Conservation (phyloP, 805 yeast species). For the Monosporozyma solicola region DNA sequence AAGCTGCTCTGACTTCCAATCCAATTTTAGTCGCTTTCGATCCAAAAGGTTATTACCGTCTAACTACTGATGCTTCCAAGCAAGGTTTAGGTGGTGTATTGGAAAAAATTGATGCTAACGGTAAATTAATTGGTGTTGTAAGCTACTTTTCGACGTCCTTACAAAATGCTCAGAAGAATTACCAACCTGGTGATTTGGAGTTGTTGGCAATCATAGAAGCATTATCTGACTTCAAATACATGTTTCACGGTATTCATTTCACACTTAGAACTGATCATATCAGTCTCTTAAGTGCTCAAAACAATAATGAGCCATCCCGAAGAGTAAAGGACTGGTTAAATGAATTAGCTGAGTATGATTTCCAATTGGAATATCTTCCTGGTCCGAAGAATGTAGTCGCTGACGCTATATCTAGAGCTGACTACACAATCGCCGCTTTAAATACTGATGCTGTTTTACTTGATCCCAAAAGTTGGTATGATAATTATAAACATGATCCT, state of each 20-base stretch:
- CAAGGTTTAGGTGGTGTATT: too few relatives aligned
- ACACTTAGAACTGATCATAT: constrained; percentile 9
- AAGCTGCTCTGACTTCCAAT: too few relatives aligned
- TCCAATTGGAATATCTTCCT: constrained; percentile 6
- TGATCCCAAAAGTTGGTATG: too few relatives aligned
- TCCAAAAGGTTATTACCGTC: too few relatives aligned
- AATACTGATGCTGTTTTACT: not conserved
- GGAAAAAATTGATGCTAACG: too few relatives aligned
- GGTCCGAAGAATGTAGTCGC: constrained; percentile 11
- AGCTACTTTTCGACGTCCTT: too few relatives aligned
- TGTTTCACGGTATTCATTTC: constrained; percentile 5
- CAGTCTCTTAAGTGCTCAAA: constrained; percentile 4
- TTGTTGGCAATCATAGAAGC: constrained; percentile 9
- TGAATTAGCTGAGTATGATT: constrained; percentile 8
- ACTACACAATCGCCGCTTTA: not conserved
- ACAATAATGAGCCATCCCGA: constrained; percentile 8
- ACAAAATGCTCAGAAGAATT: constrained; percentile 26
- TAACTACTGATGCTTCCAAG: too few relatives aligned
- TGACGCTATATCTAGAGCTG: constrained; percentile 10
- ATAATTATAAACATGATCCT: too few relatives aligned
- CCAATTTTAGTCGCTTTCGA: too few relatives aligned
- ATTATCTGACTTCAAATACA: constrained; percentile 8
- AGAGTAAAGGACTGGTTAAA: constrained; percentile 7
- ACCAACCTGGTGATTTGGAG: constrained; percentile 11
- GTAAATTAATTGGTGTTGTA: too few relatives aligned